Conservation (phyloP, 192 early-diverging fungal species). For the Umbelopsis vinacea region DNA sequence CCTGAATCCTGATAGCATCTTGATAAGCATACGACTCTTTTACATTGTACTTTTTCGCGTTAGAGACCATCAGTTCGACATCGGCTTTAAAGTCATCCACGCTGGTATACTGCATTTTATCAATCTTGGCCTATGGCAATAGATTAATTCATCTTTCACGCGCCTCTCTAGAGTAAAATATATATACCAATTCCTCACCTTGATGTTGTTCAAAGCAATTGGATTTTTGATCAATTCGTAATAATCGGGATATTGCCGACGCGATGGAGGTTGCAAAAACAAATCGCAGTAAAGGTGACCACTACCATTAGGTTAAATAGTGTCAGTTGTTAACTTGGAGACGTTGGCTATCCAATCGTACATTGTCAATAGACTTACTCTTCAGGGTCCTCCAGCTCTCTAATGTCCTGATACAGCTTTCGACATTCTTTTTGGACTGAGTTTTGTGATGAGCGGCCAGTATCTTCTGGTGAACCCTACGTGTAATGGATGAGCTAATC, state of each 20-base stretch:
- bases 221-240: slow-evolving; percentile 58
- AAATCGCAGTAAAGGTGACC: slow-evolving; percentile 39
- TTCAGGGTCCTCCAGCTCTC: slow-evolving; percentile 23
- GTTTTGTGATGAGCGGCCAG: not conserved
- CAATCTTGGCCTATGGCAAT: slow-evolving; percentile 33
- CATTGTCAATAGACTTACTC: slow-evolving; percentile 22
- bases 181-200: slow-evolving; percentile 29
- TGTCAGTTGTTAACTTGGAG: not conserved
- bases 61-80: slow-evolving; percentile 50
- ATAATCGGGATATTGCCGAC: slow-evolving; percentile 50
- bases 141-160: too few species aligned
- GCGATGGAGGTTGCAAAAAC: slow-evolving; percentile 47
- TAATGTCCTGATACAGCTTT: slow-evolving; percentile 18
- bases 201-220: slow-evolving; percentile 57
- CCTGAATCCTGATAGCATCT: slow-evolving; percentile 53
- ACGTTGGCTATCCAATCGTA: not conserved
- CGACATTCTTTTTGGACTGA: not conserved
- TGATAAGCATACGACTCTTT: slow-evolving; percentile 49
- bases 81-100: slow-evolving; percentile 44
- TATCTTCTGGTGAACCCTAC: not conserved
- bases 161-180: too few species aligned
- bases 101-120: slow-evolving; percentile 31
- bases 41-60: slow-evolving; percentile 60
- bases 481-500: not conserved
- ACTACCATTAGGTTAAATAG: slow-evolving; percentile 20